phyloP scores from a whole-genome alignment of 345 rosid species.

The Brassica cretica region DNA sequence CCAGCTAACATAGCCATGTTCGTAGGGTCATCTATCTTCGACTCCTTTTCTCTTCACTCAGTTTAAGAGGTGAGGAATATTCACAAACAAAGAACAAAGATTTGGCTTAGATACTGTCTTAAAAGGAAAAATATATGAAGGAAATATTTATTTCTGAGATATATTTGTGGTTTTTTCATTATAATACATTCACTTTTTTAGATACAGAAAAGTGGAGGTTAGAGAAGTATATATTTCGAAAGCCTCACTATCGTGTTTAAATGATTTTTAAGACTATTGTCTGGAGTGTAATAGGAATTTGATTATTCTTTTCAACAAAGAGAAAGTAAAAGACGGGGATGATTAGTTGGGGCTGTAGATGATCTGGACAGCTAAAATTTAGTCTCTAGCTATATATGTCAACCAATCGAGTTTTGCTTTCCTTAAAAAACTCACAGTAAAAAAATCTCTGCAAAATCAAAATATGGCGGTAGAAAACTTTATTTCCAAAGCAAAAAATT shows the following conservation, averaged over 20 bases:
- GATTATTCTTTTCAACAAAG: not conserved
- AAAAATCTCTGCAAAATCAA: too few species aligned
- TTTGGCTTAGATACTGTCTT: conserved; percentile 4
- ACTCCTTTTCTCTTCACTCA: not conserved
- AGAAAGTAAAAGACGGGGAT: not conserved
- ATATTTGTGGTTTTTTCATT: not conserved
- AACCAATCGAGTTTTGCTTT: too few species aligned
- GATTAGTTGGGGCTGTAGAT: too few species aligned
- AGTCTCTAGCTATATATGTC: too few species aligned
- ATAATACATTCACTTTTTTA: not conserved
- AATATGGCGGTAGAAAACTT: too few species aligned
- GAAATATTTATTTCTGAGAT: not conserved
- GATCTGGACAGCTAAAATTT: too few species aligned
- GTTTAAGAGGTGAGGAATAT: conserved; percentile 28
- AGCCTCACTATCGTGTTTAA: not conserved
- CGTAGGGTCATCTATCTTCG: conserved; percentile 33
- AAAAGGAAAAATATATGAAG: not conserved
- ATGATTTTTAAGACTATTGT: not conserved
- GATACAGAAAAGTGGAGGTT: not conserved
- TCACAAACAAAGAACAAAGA: conserved; percentile 10
- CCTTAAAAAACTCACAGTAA: too few species aligned
- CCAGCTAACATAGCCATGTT: conserved; percentile 36
- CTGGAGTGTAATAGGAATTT: too few species aligned
- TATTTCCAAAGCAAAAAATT: too few species aligned
- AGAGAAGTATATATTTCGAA: not conserved